Conservation (phyloP, 441 rosid genomes). For the Arabidopsis hybrid region DNA sequence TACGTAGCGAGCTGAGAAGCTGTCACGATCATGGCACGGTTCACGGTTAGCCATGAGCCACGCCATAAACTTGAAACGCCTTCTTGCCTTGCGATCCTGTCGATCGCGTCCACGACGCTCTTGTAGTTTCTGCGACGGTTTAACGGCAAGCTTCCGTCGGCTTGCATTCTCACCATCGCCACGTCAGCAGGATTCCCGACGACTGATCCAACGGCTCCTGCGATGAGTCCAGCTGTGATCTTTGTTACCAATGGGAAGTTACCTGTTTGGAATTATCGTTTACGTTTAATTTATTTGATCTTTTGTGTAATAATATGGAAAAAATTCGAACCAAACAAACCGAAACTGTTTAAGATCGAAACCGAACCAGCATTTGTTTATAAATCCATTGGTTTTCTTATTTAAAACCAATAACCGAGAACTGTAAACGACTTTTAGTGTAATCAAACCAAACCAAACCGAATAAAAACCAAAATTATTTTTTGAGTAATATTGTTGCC, state of each 20-base stretch:
- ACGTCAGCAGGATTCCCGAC: slow-evolving; percentile 79
- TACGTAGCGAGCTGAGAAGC: slow-evolving; percentile 76
- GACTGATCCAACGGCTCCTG: slow-evolving; percentile 69
- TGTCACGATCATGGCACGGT: slow-evolving; percentile 75
- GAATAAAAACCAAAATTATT: background rate
- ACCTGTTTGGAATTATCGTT: slow-evolving; percentile 17
- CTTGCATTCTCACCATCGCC: slow-evolving; percentile 81
- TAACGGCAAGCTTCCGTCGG: slow-evolving; percentile 64
- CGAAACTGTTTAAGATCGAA: background rate
- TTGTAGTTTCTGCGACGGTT: slow-evolving; percentile 63
- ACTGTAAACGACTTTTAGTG: too few relatives aligned
- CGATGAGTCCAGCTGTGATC: slow-evolving; percentile 65
- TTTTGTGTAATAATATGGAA: background rate
- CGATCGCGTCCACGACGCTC: slow-evolving; percentile 61
- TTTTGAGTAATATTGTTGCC: background rate
- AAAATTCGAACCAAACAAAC: background rate
- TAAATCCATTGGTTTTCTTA: background rate
- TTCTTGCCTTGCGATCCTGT: slow-evolving; percentile 56
- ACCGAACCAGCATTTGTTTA: background rate
- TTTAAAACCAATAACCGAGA: background rate
- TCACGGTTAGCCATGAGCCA: slow-evolving; percentile 67
- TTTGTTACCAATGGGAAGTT: slow-evolving; percentile 56
- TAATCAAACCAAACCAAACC: background rate
- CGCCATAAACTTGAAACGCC: slow-evolving; percentile 68
- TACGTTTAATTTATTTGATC: background rate